Evolutionary conservation across 2,329 filamentous ascomycete genomes (phyloP).

Genomic region (Penicillium corylophilum): DNA sequence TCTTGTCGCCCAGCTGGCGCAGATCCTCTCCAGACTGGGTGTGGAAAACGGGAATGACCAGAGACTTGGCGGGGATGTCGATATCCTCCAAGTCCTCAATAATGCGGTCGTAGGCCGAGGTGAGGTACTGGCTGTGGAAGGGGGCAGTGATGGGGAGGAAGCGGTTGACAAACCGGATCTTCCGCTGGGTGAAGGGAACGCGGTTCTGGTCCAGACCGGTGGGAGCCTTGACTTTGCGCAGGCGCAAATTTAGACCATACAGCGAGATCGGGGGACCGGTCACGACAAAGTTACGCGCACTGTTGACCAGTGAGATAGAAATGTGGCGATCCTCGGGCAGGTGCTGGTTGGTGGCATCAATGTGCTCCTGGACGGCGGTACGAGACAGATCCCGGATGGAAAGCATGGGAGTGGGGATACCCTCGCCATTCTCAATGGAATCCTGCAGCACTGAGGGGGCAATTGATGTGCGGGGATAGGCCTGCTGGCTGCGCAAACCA

Average conservation of each 20-base stretch:
- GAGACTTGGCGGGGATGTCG: constrained; percentile 67
- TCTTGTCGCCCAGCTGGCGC: constrained; percentile 65
- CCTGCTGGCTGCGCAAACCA: constrained; percentile 92
- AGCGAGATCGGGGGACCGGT: constrained; percentile 94
- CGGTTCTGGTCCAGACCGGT: constrained; percentile 96
- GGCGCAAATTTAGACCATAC: constrained; percentile 90
- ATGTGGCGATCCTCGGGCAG: constrained; percentile 90
- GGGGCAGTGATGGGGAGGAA: constrained; percentile 97
- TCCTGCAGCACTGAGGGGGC: constrained; percentile 88
- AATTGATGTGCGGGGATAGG: constrained; percentile 91
- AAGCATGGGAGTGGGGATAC: constrained; percentile 94
- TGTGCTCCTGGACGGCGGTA: constrained; percentile 89
- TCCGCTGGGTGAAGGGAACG: constrained; percentile 91
- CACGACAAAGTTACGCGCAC: constrained; percentile 93
- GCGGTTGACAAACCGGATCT: constrained; percentile 92
- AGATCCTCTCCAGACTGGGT: constrained; percentile 87
- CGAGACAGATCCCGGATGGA: constrained; percentile 92
- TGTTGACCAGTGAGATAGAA: constrained; percentile 92
- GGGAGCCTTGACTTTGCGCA: constrained; percentile 95
- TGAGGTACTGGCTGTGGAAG: constrained; percentile 95
- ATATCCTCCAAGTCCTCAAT: constrained; percentile 84
- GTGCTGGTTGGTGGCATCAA: constrained; percentile 95
- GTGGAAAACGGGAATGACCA: constrained; percentile 85
- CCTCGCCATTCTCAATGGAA: constrained; percentile 90
- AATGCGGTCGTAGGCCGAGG: constrained; percentile 76